phyloP scores from a whole-genome alignment of 257 asterid genomes.

The Primulina tabacum region DNA sequence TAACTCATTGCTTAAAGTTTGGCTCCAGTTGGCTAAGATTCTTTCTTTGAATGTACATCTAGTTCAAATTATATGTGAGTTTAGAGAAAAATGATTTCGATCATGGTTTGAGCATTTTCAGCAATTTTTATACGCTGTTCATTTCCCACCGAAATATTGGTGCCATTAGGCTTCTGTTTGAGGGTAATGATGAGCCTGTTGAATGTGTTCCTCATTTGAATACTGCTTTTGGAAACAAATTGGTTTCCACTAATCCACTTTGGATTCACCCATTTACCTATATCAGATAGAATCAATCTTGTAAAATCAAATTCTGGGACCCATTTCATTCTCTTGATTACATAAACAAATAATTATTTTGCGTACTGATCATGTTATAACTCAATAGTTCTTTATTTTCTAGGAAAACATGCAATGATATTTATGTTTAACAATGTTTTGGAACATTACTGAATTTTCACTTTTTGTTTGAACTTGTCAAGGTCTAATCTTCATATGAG shows the following conservation, averaged over 20 bases:
- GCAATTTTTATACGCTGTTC: neutral
- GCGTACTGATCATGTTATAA: neutral
- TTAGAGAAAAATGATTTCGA: neutral
- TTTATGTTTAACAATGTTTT: too few relatives aligned
- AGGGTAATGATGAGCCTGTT: neutral
- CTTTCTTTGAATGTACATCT: too few relatives aligned
- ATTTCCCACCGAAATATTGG: neutral
- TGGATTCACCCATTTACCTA: neutral
- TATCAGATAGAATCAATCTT: too few relatives aligned
- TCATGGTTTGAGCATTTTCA: slow-evolving; percentile 1
- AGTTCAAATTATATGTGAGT: too few relatives aligned
- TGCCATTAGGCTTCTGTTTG: neutral
- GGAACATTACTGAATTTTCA: too few relatives aligned
- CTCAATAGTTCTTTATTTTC: too few relatives aligned
- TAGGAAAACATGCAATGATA: too few relatives aligned
- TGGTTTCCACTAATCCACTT: slow-evolving; percentile 6
- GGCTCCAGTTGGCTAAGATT: too few relatives aligned
- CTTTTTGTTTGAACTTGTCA: too few relatives aligned
- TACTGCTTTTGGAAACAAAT: neutral
- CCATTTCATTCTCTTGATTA: neutral
- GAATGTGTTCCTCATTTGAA: neutral
- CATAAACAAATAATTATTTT: neutral
- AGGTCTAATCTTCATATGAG: too few relatives aligned
- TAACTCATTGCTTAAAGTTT: neutral
- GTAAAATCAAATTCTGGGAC: too few relatives aligned